phyloP scores from a whole-genome alignment of 805 yeast genomes.

The Candida patagonica region DNA sequence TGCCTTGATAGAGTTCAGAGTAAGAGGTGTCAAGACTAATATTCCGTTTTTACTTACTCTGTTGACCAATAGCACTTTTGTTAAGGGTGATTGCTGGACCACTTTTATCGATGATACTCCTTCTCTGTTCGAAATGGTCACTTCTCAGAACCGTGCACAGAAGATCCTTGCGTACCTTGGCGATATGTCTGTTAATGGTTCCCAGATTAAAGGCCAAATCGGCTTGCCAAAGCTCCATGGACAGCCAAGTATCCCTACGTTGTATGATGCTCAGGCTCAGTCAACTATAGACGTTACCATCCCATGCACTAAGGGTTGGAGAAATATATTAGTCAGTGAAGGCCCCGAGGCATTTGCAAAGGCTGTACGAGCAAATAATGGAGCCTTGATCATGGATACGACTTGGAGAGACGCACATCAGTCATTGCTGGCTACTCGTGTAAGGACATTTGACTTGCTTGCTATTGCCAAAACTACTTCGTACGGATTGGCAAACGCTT shows the following conservation, averaged over 20 bases:
- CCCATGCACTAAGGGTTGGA: slow-evolving; percentile 76
- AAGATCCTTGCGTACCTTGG: slow-evolving; percentile 85
- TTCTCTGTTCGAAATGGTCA: slow-evolving; percentile 83
- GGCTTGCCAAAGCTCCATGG: slow-evolving; percentile 78
- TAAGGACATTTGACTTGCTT: slow-evolving; percentile 83
- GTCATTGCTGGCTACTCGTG: slow-evolving; percentile 93
- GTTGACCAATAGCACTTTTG: slow-evolving; percentile 81
- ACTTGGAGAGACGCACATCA: slow-evolving; percentile 99
- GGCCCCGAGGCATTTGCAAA: slow-evolving; percentile 90
- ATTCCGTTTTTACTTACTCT: slow-evolving; percentile 91
- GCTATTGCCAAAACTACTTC: slow-evolving; percentile 94
- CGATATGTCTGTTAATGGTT: slow-evolving; percentile 91
- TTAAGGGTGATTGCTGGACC: slow-evolving; percentile 89
- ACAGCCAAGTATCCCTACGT: slow-evolving; percentile 66
- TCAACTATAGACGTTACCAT: slow-evolving; percentile 47
- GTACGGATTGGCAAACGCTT: slow-evolving; percentile 79
- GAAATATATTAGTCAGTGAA: slow-evolving; percentile 70
- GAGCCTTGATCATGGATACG: slow-evolving; percentile 93
- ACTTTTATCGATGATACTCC: slow-evolving; percentile 99
- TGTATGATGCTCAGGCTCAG: slow-evolving; percentile 52
- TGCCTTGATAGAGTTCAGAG: slow-evolving; percentile 93
- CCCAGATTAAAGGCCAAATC: slow-evolving; percentile 90
- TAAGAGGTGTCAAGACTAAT: slow-evolving; percentile 98
- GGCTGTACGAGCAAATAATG: slow-evolving; percentile 74
- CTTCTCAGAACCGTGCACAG: slow-evolving; percentile 94